Evolutionary conservation across 2,329 filamentous ascomycete genomes (phyloP), one percentile per base, ranked within the genome.

Genomic region (Orbilia ellipsospora): DNA sequence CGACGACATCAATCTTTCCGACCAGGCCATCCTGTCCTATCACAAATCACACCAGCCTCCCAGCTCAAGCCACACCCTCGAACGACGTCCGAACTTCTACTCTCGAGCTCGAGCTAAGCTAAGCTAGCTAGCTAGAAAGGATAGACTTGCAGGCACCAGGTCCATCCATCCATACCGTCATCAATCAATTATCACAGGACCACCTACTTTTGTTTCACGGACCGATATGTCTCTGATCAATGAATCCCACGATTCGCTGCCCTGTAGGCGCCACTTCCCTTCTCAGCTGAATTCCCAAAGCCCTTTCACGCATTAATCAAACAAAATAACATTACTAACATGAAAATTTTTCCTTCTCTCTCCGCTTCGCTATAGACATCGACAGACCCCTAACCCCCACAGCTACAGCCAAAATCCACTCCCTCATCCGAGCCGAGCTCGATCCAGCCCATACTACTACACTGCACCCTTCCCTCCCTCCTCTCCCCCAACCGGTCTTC

Each of bases 221-320:
- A 36, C 23, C 77, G 78, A 84, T 81, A 91, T 92, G 90, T 87
- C 90, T 77, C 85, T 90, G 73, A 88, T 90, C 77, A 87, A 87
- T 77, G 87, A 88, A 81, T 87, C 90, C 77, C 90, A 93, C 83
- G 92, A 95, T 81, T 92, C 91, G 20, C 88, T 96, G 20, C 92
- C 92, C 57, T 94, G 92, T 93, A 78, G 88, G 62, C 13, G 36
- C 44, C 73, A 52, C 50, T 20, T 42, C 18, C 23, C 50, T 61
- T 12, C 36, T 16, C 76, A 59, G 50, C 51, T 66, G 50, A 50
- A 80, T 15, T 16, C 6, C 1, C 6, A 15, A 40, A 18, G 7
- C 75, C 77, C 77, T 20, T 20, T 20, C 20, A n/a, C 40, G 44
- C 52, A 44, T 42, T 20, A 23, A 23, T 23, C 23, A 23, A 23